Conservation (phyloP, 495 filamentous ascomycete genomes). For the Aspergillus mulundensis region DNA sequence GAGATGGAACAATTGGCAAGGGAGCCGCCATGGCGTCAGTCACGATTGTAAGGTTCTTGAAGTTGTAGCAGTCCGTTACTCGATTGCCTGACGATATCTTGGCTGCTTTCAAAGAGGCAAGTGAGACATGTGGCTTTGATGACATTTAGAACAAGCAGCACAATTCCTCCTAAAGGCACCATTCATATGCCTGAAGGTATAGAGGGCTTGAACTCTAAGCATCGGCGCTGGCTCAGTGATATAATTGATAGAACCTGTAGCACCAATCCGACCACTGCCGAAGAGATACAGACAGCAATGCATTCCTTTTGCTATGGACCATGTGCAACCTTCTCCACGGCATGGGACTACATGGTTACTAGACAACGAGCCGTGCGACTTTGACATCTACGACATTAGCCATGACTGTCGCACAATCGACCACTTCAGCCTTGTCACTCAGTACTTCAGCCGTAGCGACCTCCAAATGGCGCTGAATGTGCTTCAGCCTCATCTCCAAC, state of each 20-base stretch:
- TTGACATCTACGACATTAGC: conserved; percentile 36
- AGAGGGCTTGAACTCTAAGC: conserved; percentile 31
- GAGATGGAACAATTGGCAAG: conserved; percentile 12
- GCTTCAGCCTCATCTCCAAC: neutral
- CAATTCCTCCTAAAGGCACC: conserved; percentile 29
- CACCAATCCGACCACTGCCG: conserved; percentile 19
- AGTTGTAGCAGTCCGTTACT: neutral
- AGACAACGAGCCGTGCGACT: conserved; percentile 10
- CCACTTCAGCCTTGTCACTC: conserved; percentile 18
- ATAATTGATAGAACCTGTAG: conserved; percentile 22
- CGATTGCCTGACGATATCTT: conserved; percentile 22
- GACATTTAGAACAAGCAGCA: conserved; percentile 24
- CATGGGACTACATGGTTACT: conserved; percentile 26
- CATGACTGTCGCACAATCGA: conserved; percentile 30
- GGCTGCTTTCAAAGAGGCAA: conserved; percentile 27
- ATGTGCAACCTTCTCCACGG: conserved; percentile 38
- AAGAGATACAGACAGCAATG: conserved; percentile 27
- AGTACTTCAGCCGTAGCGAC: conserved; percentile 34
- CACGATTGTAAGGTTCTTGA: conserved; percentile 12
- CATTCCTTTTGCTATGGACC: conserved; percentile 35
- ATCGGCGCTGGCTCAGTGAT: conserved; percentile 7
- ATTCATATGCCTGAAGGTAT: conserved; percentile 35
- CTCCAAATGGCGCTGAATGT: conserved; percentile 37
- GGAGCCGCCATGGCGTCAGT: conserved; percentile 5
- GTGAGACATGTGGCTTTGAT: conserved; percentile 33